phyloP scores from a whole-genome alignment of 768 basidiomycete genomes.

The Tulasnella sp. region DNA sequence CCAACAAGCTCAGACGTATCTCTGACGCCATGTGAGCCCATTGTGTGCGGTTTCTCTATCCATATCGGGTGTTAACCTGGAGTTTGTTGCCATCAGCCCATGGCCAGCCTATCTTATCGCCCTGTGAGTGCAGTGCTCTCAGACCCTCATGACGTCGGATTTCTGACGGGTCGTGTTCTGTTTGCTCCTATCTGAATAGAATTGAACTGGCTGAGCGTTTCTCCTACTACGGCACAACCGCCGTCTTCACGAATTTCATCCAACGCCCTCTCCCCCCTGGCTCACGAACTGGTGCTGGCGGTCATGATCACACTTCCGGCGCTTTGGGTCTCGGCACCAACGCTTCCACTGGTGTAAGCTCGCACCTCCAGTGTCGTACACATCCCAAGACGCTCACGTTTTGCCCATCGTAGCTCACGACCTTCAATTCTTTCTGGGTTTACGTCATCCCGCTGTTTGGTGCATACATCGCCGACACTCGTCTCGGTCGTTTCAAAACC shows the following conservation, averaged over 20 bases:
- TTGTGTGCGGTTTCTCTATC: not conserved
- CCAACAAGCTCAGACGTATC: constrained; percentile 10
- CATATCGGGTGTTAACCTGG: not conserved
- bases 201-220: constrained; percentile 21
- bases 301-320: constrained; percentile 8
- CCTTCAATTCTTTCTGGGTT: constrained; percentile 22
- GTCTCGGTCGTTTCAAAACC: constrained; percentile 26
- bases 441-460: constrained; percentile 17
- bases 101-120: constrained; percentile 15
- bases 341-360: constrained; percentile 4
- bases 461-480: constrained; percentile 15
- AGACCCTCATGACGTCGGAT: not conserved
- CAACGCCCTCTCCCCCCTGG: constrained; percentile 17
- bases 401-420: constrained; percentile 12
- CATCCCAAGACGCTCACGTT: not conserved
- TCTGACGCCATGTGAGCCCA: constrained; percentile 10
- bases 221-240: constrained; percentile 21
- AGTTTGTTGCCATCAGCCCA: constrained; percentile 1
- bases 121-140: not conserved
- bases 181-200: not conserved
- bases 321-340: constrained; percentile 16
- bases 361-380: not conserved
- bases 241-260: constrained; percentile 18
- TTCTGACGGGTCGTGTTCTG: not conserved
- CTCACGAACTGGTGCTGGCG: constrained; percentile 16